Conservation (phyloP, 768 basidiomycete species). For the Suillus clintonianus region DNA sequence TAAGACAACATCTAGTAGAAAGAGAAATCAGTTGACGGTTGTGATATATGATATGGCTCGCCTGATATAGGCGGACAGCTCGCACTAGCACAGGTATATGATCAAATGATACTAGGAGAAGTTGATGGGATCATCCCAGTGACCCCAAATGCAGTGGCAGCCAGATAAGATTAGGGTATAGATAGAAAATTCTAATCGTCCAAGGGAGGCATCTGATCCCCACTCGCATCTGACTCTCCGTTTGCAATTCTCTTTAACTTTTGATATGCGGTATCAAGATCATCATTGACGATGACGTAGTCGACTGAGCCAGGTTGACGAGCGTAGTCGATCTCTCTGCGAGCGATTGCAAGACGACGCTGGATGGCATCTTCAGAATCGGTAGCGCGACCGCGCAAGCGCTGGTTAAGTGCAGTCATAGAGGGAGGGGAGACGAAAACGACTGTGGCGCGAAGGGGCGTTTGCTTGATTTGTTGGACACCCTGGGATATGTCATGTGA, state of each 20-base stretch:
- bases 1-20: too few species aligned
- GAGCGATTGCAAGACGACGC: slow-evolving; percentile 75
- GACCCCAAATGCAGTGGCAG: too few species aligned
- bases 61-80: too few species aligned
- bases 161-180: neutral
- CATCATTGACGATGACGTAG: slow-evolving; percentile 87
- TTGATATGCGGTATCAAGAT: slow-evolving; percentile 79
- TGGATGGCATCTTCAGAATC: slow-evolving; percentile 73
- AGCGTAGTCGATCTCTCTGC: slow-evolving; percentile 83
- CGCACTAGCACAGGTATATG: too few species aligned
- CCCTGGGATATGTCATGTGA: slow-evolving; percentile 54
- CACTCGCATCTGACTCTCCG: slow-evolving; percentile 51
- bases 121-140: neutral
- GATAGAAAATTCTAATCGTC: slow-evolving; percentile 43
- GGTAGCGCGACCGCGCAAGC: slow-evolving; percentile 81
- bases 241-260: slow-evolving; percentile 77
- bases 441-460: slow-evolving; percentile 80
- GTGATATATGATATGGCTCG: too few species aligned
- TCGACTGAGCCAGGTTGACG: slow-evolving; percentile 75
- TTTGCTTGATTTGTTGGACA: slow-evolving; percentile 87
- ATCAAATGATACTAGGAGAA: too few species aligned
- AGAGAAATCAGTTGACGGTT: too few species aligned
- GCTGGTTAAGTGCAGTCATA: slow-evolving; percentile 63
- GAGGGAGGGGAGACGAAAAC: slow-evolving; percentile 92
- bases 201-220: slow-evolving; percentile 68